Conservation (phyloP, 371 early-diverging fungal species). For the Rhizopus stolonifer region DNA sequence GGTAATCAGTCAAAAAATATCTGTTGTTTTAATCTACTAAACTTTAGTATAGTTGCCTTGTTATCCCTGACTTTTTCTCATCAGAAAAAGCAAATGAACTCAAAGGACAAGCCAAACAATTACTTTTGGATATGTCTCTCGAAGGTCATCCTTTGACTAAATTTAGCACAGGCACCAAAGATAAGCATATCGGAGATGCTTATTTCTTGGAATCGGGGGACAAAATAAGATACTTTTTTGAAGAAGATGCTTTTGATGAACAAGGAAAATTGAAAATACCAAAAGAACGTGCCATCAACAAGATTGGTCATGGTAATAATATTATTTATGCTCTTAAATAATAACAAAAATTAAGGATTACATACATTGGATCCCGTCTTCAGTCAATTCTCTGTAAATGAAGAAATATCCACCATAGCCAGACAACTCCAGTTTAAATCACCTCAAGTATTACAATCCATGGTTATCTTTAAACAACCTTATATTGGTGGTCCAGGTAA, state of each 20-base stretch:
- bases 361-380: conserved; percentile 81
- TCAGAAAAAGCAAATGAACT: conserved; percentile 49
- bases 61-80: conserved; percentile 70
- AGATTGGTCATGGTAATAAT: conserved; percentile 85
- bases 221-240: conserved; percentile 87
- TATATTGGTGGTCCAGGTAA: conserved; percentile 71
- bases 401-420: conserved; percentile 57
- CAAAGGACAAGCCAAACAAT: conserved; percentile 52
- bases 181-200: conserved; percentile 79
- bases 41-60: conserved; percentile 59
- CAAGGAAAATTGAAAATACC: conserved; percentile 64
- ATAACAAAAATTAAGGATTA: no score
- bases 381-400: conserved; percentile 57
- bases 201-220: conserved; percentile 87
- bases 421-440: conserved; percentile 64
- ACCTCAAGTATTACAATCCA: conserved; percentile 84
- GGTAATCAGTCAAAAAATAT: conserved; percentile 11
- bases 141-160: conserved; percentile 76
- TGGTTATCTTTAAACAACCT: conserved; percentile 91
- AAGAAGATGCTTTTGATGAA: conserved; percentile 77
- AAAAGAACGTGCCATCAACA: conserved; percentile 77
- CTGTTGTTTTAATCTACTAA: background rate
- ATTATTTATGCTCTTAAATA: background rate
- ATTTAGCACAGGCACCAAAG: conserved; percentile 71
- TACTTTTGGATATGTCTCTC: conserved; percentile 69